phyloP scores from a whole-genome alignment of 768 basidiomycete species.

The Agrocybe pediades region DNA sequence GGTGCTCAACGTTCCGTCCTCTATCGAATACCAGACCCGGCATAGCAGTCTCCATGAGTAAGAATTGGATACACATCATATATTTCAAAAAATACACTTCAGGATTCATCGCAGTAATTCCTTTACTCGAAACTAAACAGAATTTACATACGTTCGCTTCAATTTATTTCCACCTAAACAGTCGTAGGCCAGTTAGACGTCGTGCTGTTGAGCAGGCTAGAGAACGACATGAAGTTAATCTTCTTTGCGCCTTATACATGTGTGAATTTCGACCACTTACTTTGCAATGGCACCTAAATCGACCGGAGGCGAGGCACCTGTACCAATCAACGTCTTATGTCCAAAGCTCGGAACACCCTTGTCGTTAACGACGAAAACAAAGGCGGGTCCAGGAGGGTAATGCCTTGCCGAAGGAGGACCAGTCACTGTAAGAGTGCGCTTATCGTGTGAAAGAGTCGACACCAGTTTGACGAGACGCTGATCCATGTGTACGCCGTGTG shows the following conservation, averaged over 20 bases:
- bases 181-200: neutral
- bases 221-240: no score
- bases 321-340: neutral
- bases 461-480: neutral
- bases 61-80: no score
- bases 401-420: neutral
- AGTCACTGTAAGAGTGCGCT: neutral
- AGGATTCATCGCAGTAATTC: no score
- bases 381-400: neutral
- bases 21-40: no score
- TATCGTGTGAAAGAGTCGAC: neutral
- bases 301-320: neutral
- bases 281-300: neutral
- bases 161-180: no score
- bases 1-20: no score
- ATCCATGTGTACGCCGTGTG: neutral
- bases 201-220: no score
- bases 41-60: no score
- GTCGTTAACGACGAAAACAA: neutral
- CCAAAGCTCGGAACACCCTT: neutral
- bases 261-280: neutral
- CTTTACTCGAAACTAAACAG: no score
- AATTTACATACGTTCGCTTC: no score
- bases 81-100: no score
- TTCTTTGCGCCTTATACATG: no score